Base-by-base conservation (phyloP, 176 grass and related monocot species). In the Oryza rufipogon region DNA sequence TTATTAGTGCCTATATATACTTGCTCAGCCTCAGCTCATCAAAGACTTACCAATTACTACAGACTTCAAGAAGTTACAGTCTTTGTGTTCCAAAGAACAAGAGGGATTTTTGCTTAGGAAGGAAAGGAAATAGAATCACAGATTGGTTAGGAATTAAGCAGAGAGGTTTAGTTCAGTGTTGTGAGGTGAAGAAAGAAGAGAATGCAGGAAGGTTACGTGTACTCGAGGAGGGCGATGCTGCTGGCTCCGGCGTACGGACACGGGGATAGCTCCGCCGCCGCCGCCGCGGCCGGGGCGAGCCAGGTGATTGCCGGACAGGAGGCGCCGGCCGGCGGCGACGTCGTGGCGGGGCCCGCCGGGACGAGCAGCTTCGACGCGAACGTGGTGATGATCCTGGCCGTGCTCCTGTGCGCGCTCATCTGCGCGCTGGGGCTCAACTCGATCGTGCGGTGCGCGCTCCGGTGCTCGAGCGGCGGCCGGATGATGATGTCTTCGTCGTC, bases 391-490 rank as follows among this genome's bases (percentile, higher is more conserved):
- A 94, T 94, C 81, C 77, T 97, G 22, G 92, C 88, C 38, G 88
- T 97, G 39, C 90, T 97, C 45, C 71, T 97, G 54, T 97, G 94
- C 44, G 92, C 86, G 47, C 80, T 97, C 33, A 87, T 92, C 17
- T 97, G 90, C 77, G 92, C 92, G 39, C 90, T 97, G 42, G 94
- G 90, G 38, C 86, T 97, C 77, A 97, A 94, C 89, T 97, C 90
- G 4, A 83, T 97, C 66, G 88, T 97, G 60, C 92, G 94, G 47
- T 94, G 92, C 77, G 88, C 88, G 32, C 88, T 94, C 68, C 92
- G 88, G 63, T 94, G 90, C 74, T 89, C 89, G 36, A 89, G 16
- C 4, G 58, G 58, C 58, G 8, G 71, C 76, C 65, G 64, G 80
- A 82, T 79, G 83, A 48, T 84, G 22, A 68, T 32, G 70, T 74